These are phyloP conservation scores for Polygonum maritimum DNA, from an alignment of 148 eudicot genomes.

Conservation along the genomic window DNA sequence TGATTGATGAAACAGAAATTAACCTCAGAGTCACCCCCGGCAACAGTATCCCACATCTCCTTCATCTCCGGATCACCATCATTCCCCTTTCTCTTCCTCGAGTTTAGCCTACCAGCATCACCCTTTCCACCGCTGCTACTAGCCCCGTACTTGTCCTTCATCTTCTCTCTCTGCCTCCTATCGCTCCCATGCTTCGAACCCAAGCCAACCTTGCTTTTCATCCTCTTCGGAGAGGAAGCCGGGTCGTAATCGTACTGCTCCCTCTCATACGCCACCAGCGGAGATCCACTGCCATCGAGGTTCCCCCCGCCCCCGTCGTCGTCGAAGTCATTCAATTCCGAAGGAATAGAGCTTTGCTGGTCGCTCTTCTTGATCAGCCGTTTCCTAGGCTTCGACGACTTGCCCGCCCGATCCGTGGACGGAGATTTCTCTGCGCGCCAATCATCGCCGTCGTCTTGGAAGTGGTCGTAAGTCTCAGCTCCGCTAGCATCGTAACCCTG, in stretches of 20 bases:
- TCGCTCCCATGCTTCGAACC: conserved; percentile 20
- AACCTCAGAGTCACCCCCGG: conserved; percentile 92
- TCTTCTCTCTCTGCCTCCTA: conserved; percentile 32
- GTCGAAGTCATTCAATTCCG: conserved; percentile 43
- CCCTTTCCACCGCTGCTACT: conserved; percentile 17
- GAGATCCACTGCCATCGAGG: conserved; percentile 11
- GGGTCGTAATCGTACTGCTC: conserved; percentile 24
- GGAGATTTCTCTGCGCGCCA: conserved; percentile 48
- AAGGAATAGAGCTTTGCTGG: conserved; percentile 17
- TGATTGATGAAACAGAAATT: neutral
- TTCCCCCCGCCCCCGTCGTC: conserved; percentile 37
- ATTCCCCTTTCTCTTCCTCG: conserved; percentile 38
- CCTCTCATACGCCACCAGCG: conserved; percentile 23
- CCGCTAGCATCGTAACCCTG: conserved; percentile 15
- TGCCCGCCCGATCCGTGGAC: conserved; percentile 28
- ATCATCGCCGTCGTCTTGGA: conserved; percentile 30
- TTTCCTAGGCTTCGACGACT: conserved; percentile 47
- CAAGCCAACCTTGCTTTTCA: conserved; percentile 43
- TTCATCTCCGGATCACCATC: conserved; percentile 68
- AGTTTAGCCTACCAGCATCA: conserved; percentile 35
- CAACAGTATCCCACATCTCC: conserved; percentile 98
- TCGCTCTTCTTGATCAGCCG: conserved; percentile 57
- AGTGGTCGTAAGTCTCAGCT: conserved; percentile 14
- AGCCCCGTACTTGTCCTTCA: conserved; percentile 29
- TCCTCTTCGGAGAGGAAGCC: conserved; percentile 34